Base-by-base conservation (phyloP, 495 filamentous ascomycete species). In the Trichoderma gamsii region DNA sequence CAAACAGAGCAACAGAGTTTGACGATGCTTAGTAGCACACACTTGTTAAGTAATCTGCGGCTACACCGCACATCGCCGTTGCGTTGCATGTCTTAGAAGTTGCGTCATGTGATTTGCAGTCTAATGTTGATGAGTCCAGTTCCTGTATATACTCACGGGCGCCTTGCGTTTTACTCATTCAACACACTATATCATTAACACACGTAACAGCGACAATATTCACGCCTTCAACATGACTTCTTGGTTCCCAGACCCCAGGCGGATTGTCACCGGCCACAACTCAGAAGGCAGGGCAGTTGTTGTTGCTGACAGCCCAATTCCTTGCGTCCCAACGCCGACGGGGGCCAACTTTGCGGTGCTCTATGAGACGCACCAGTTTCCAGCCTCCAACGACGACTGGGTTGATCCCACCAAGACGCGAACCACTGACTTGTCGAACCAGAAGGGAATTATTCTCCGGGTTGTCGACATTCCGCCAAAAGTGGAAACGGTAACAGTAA, bases 201-300 rank as follows among this genome's bases (percentile, higher is more conserved):
- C 5, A 49, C 44, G 44, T 15, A 49, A 15, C 44, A 9, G 15
- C 44, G 12, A 49, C 44, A 49, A 18, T 12, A 49, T n/a, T 18
- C 44, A n/a, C 51, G 27, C 23, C 51, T 18, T 61, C 56, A 61
- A 13, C 25, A 61, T 61, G 56, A 61, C 56, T 61, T 29, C 56
- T 21, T 61, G 8, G 9, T 61, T 61, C 27, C 43, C 67, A 5
- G 35, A 66, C 21, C 65, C 65, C 15, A 27, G 65, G 6, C 65
- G 65, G 5, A 51, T 66, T 16, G 65, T 66, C 43, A 66, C 65
- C 23, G 65, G 65, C 43, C 65, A 66, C 49, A 51, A 66, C 16
- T 9, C 23, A n/a, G 23, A 66, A 15, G 65, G 65, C 16, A 52
- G 51, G 8, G 65, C 65, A 15, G 27, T 66, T 18, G 38, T 44